Evolutionary conservation across 2,329 filamentous ascomycete genomes (phyloP).

Genomic region (Cladosporium sp.): DNA sequence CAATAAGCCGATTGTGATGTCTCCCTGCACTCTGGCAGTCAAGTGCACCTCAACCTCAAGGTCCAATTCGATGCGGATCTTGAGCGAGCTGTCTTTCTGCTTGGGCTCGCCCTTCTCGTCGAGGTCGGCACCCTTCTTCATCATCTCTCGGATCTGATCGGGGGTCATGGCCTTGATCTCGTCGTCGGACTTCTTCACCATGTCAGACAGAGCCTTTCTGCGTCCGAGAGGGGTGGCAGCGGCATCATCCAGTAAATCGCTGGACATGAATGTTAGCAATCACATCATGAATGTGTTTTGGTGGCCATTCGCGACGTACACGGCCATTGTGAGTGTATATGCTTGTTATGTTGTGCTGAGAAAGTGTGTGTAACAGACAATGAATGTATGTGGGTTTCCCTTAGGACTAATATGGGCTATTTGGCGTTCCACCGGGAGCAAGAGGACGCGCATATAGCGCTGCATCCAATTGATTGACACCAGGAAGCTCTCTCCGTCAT

Average conservation of each 20-base stretch:
- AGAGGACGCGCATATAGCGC: no score
- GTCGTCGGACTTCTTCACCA: conserved; percentile 14
- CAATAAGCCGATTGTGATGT: conserved; percentile 28
- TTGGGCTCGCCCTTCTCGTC: conserved; percentile 14
- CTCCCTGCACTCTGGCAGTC: conserved; percentile 27
- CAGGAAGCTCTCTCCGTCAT: conserved; percentile 3
- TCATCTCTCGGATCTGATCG: conserved; percentile 12
- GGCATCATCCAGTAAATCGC: conserved; percentile 11
- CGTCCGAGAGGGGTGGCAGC: conserved; percentile 12
- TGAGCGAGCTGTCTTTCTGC: conserved; percentile 24
- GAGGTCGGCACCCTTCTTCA: conserved; percentile 8
- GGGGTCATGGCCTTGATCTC: conserved; percentile 14
- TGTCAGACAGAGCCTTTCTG: conserved; percentile 14
- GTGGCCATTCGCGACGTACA: not conserved
- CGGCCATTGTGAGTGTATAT: conserved; percentile 1
- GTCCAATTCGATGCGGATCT: conserved; percentile 27
- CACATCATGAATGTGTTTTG: not conserved
- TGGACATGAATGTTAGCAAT: not conserved
- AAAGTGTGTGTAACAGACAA: not conserved
- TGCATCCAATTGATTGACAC: not conserved
- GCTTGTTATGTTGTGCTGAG: not conserved
- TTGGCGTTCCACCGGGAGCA: no score
- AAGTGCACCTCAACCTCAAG: conserved; percentile 29
- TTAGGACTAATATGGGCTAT: no score
- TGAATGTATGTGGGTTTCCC: no score